Evolutionary conservation across 2,329 filamentous ascomycete genomes (phyloP), one percentile per base, ranked within the genome.

Genomic region (Cercospora sesami): DNA sequence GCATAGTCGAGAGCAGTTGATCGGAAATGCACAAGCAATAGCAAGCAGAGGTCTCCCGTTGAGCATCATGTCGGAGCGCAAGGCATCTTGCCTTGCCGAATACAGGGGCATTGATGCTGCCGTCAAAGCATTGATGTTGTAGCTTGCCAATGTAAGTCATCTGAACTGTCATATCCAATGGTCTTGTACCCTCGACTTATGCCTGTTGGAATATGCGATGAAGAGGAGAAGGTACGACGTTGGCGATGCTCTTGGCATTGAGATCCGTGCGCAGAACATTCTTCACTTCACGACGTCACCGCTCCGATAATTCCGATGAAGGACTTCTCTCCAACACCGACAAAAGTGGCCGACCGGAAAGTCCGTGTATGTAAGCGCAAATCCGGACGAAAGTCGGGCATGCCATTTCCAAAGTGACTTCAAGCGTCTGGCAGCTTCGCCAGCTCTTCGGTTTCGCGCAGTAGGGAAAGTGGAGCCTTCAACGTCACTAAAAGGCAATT

Each of bases 401-500:
- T 14, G 16, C 6, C 21, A 28, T 28, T n/a, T 55, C 14, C 48
- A 55, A 3, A 14, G 21, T 23, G 55, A 36, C 55, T 18, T 36
- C n/a, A 59, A 23, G 28, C 14, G 30, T 16, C 28, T 21, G 28
- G n/a, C 31, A 33, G 26, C 28, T 18, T 59, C 55, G 55, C 55
- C 8, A 59, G 28, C 28, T 33, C 28, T 59, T 59, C 55, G 55
- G 30, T 36, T 14, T 36, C 10, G 23, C 28, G 55, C 55, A 14
- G 28, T 21, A 30, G 12, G 30, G 28, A 59, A 57, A 59, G 55
- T 59, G 55, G 55, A 36, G 30, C 28, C 55, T 21, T 16, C 30
- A 59, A 36, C 55, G 55, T 59, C 55, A 59, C 55, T 30, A 36
- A 59, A 23, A 21, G 55, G 30, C 55, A 59, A 36, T 33, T 59